These are phyloP conservation scores for Arthrinium phaeospermum DNA, from an alignment of 2,329 filamentous ascomycete genomes.

Conservation along the genomic window DNA sequence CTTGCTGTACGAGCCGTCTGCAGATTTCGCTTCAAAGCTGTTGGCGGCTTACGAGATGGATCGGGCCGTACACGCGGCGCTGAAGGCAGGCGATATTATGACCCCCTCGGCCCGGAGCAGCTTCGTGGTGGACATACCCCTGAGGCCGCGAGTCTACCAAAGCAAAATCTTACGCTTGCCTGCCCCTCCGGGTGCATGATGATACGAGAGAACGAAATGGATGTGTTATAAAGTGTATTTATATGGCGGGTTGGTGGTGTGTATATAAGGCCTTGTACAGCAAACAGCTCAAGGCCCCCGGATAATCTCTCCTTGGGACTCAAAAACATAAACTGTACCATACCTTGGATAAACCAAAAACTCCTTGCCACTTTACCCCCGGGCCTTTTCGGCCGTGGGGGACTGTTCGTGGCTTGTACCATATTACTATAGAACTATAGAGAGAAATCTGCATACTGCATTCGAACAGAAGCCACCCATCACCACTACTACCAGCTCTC, in stretches of 20 bases:
- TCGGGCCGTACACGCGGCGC: conserved; percentile 30
- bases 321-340: not conserved
- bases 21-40: conserved; percentile 30
- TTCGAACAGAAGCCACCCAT: not conserved
- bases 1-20: conserved; percentile 23
- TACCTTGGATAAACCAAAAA: not conserved
- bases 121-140: conserved; percentile 34
- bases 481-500: not conserved
- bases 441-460: not conserved
- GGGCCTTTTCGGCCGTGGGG: not conserved
- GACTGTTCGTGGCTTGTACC: not conserved
- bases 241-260: not conserved
- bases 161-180: not conserved
- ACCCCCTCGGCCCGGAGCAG: conserved; percentile 26
- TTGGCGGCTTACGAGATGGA: conserved; percentile 35
- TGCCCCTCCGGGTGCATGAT: not conserved
- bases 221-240: not conserved
- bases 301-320: not conserved
- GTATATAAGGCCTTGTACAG: not conserved
- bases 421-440: conserved; percentile 1
- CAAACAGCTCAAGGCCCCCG: not conserved
- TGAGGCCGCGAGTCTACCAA: not conserved
- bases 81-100: conserved; percentile 28
- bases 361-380: not conserved
- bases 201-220: not conserved